Conservation (phyloP, 2,329 filamentous ascomycete species). For the Penicillium sp. region DNA sequence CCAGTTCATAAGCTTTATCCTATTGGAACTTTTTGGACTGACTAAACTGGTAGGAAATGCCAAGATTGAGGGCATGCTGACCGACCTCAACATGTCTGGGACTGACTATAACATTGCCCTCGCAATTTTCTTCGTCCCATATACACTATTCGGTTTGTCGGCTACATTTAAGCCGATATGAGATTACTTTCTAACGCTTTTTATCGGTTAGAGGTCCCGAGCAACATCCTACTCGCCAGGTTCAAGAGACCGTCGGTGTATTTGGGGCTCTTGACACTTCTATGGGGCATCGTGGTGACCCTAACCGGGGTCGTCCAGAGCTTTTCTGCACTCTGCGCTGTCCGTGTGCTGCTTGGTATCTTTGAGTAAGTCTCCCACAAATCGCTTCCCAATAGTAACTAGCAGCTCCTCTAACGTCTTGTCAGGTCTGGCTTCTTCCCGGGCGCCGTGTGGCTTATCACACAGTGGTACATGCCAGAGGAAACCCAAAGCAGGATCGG, state of each 20-base stretch:
- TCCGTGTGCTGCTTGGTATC: constrained; percentile 53
- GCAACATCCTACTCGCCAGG: constrained; percentile 28
- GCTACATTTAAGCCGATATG: neutral
- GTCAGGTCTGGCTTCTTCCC: constrained; percentile 7
- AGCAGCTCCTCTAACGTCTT: neutral
- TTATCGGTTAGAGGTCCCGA: constrained; percentile 20
- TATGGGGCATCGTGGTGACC: constrained; percentile 10
- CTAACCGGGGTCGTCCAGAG: neutral
- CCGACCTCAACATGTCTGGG: constrained; percentile 27
- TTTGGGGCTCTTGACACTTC: constrained; percentile 34
- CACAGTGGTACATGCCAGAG: neutral
- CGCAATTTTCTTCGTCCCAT: constrained; percentile 23
- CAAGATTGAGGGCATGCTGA: constrained; percentile 30
- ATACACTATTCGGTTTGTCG: constrained; percentile 18
- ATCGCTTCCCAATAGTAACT: neutral
- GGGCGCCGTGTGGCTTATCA: neutral
- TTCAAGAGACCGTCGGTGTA: constrained; percentile 33
- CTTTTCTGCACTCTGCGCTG: constrained; percentile 25
- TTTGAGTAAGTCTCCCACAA: constrained; percentile 32
- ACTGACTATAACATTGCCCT: constrained; percentile 28
- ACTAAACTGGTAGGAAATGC: constrained; percentile 25
- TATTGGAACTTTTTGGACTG: neutral
- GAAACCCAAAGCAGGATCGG: neutral
- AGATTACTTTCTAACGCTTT: constrained; percentile 1
- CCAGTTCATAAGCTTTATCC: neutral